Conservation (phyloP, 2,329 filamentous ascomycete species). For the Monilinia fructicola region DNA sequence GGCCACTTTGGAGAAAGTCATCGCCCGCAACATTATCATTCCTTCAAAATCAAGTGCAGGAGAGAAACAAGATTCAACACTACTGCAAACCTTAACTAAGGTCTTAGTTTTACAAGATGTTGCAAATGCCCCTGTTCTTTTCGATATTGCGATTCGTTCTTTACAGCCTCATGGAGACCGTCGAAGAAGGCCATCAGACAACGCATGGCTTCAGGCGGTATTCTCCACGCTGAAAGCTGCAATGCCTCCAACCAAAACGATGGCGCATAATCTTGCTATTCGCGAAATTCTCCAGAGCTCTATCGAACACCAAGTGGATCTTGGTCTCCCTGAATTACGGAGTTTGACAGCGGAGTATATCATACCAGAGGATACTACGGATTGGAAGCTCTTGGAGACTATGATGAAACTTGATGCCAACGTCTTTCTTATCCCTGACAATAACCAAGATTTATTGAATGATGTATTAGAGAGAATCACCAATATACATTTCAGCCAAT, state of each 20-base stretch:
- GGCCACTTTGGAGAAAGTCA: constrained; percentile 37
- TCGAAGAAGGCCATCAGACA: constrained; percentile 47
- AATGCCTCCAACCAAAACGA: constrained; percentile 29
- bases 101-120: constrained; percentile 35
- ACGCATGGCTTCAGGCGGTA: constrained; percentile 50
- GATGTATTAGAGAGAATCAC: constrained; percentile 41
- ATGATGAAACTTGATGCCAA: constrained; percentile 48
- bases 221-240: constrained; percentile 42
- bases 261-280: constrained; percentile 35
- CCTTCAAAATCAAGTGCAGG: constrained; percentile 35
- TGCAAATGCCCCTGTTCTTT: constrained; percentile 46
- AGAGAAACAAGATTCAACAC: constrained; percentile 27
- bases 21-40: constrained; percentile 42
- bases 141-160: constrained; percentile 48
- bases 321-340: constrained; percentile 42
- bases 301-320: constrained; percentile 40
- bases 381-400: constrained; percentile 46
- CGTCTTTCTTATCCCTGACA: constrained; percentile 45
- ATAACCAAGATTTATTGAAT: constrained; percentile 37
- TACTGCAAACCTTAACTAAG: constrained; percentile 35
- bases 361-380: constrained; percentile 34
- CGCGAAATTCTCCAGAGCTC: constrained; percentile 41
- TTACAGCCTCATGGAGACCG: constrained; percentile 46
- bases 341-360: constrained; percentile 38
- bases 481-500: constrained; percentile 27